phyloP scores from a whole-genome alignment of 2,329 filamentous ascomycete species.

The Fusarium udum region DNA sequence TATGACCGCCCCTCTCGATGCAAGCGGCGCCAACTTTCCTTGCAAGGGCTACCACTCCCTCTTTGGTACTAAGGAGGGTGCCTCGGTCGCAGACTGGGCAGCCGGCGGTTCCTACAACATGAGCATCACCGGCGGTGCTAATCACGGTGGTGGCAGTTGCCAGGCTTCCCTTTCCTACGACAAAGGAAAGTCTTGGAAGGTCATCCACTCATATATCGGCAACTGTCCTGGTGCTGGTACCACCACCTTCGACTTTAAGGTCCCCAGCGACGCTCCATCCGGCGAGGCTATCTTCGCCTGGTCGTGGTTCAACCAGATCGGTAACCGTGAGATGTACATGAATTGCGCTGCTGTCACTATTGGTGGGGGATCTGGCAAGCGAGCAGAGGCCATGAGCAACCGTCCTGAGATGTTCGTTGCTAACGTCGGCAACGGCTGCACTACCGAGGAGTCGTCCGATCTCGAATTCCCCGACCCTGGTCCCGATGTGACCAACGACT shows the following conservation, averaged over 20 bases:
- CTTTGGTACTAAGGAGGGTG: constrained; percentile 59
- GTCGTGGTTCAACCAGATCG: constrained; percentile 80
- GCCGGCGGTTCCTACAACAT: constrained; percentile 72
- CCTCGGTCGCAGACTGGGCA: constrained; percentile 67
- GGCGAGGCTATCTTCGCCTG: constrained; percentile 75
- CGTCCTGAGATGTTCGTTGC: constrained; percentile 77
- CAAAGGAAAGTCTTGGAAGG: constrained; percentile 73
- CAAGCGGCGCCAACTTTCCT: constrained; percentile 72
- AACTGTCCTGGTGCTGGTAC: constrained; percentile 58
- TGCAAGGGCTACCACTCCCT: constrained; percentile 74
- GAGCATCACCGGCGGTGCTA: constrained; percentile 69
- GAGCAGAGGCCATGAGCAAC: constrained; percentile 55
- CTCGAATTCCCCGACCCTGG: constrained; percentile 75
- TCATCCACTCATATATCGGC: constrained; percentile 68
- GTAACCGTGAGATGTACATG: constrained; percentile 89
- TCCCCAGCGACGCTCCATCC: constrained; percentile 70
- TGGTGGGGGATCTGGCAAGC: constrained; percentile 50
- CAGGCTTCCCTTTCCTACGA: constrained; percentile 81
- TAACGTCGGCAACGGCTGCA: constrained; percentile 71
- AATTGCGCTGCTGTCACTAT: constrained; percentile 80
- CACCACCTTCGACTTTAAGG: constrained; percentile 69
- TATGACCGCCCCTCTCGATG: constrained; percentile 73
- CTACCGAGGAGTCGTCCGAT: constrained; percentile 65
- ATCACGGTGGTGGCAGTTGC: constrained; percentile 77
- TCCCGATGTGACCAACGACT: constrained; percentile 56